Conservation (phyloP, 495 filamentous ascomycete genomes). For the Xylaria longipes region DNA sequence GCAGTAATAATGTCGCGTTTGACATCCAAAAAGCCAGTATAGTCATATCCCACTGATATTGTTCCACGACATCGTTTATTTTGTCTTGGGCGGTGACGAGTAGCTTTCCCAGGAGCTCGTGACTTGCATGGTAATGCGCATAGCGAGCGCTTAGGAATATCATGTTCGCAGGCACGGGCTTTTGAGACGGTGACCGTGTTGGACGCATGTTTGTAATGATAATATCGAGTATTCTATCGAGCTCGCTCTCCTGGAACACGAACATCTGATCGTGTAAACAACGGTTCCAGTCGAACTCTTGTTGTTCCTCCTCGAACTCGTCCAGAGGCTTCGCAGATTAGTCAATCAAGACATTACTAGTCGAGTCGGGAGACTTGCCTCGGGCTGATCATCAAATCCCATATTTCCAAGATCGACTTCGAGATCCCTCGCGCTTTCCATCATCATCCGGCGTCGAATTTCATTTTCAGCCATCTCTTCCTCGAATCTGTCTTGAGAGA, state of each 20-base stretch:
- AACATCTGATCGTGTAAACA: conserved; percentile 99
- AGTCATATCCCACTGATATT: conserved; percentile 99
- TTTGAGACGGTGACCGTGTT: conserved; percentile 92
- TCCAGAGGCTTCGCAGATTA: conserved; percentile 66
- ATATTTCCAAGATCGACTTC: conserved; percentile 97
- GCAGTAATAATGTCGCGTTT: conserved; percentile 90
- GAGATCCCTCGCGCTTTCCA: conserved; percentile 97
- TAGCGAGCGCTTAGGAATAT: conserved; percentile 95
- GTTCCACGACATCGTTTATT: conserved; percentile 94
- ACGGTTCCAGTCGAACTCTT: conserved; percentile 96
- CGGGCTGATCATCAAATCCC: conserved; percentile 93
- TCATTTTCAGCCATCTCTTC: conserved; percentile 98
- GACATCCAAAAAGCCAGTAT: conserved; percentile 99
- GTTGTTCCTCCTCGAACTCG: conserved; percentile 85
- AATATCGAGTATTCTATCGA: conserved; percentile 89
- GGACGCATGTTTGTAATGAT: conserved; percentile 99
- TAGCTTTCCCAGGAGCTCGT: conserved; percentile 79
- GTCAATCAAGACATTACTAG: conserved; percentile 10
- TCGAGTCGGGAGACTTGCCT: conserved; percentile 61
- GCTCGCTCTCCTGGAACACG: conserved; percentile 94
- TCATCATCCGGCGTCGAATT: conserved; percentile 97
- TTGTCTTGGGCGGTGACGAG: conserved; percentile 90
- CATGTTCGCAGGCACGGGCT: conserved; percentile 96
- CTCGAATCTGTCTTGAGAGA: conserved; percentile 93
- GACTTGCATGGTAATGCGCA: conserved; percentile 93